Base-by-base conservation (phyloP, 331 rosid genomes). In the Dryas integrifolia region DNA sequence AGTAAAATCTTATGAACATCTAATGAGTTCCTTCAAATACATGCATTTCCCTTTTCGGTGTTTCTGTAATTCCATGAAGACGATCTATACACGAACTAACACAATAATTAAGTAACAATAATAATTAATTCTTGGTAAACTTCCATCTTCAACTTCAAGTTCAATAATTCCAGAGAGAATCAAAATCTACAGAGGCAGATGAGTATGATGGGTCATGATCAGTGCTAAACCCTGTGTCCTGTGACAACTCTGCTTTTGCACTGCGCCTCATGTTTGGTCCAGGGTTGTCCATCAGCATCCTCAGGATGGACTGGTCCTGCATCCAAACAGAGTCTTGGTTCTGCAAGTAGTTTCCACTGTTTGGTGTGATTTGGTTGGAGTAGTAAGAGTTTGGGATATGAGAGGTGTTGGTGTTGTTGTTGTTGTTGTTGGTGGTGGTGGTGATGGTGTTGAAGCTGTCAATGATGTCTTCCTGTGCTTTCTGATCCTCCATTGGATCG, bases 121-220 rank as follows among this genome's bases (percentile, higher is more conserved):
- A 71, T 72, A 3, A 9, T n/a, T 52, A 38, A 70, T 49, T 12
- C 82, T 53, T 10, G 58, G 15, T 41, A 70, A 40, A 71, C 11
- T 61, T 77, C 50, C 5, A 10, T 9, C 70, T 38, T 11, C 21
- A 11, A 65, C 68, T 16, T 21, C 5, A 16, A 45, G 59, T 12
- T 83, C 77, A 86, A 44, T 77, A 86, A 79, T 79, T 74, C 96
- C 96, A 89, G 21, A 89, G 65, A 76, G 51, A 76, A 47, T 77
- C 84, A 45, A 72, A 30, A 13, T 89, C 90, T 21, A 67, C 48
- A 18, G 85, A 76, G 48, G 86, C 90, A 12, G 82, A 53, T 40
- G 89, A 85, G 71, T 68, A 74, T 57, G 90, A 70, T 5, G 90
- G 84, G 61, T 38, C 79, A 58, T 80, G 78, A 69, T 79, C 88